Percentiles rank a stretch among this genome's conserved stretches.
Evolutionary conservation across 176 grass and related monocot genomes (phyloP).

Genomic region (Alopecurus myosuroides): DNA sequence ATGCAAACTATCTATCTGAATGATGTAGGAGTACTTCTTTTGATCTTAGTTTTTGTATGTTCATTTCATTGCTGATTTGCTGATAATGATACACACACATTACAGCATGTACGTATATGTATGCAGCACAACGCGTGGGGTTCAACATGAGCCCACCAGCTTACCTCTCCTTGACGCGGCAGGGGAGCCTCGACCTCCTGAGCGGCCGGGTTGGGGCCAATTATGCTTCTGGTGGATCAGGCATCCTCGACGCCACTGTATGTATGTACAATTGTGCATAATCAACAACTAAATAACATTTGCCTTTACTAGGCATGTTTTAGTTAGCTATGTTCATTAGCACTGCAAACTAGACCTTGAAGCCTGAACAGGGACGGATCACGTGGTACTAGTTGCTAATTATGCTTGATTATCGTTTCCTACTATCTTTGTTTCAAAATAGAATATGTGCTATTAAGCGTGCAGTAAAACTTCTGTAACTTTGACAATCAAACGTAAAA

Average conservation of each 20-base stretch:
- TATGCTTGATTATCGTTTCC: neutral
- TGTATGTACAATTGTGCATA: neutral
- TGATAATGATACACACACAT: neutral
- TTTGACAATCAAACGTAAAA: neutral
- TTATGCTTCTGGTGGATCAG: conserved; percentile 46
- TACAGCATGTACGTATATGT: neutral
- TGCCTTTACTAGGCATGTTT: neutral
- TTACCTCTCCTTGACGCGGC: conserved; percentile 20
- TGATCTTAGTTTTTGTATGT: neutral
- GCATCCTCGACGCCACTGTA: conserved; percentile 35
- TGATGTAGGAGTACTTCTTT: neutral
- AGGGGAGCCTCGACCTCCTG: neutral
- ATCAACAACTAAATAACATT: neutral
- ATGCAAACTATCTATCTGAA: neutral
- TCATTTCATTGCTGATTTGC: neutral
- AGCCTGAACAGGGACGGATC: neutral
- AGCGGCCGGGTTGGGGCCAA: conserved; percentile 17
- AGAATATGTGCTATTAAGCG: neutral
- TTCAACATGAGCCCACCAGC: conserved; percentile 37
- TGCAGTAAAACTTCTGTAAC: neutral
- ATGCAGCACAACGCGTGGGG: conserved; percentile 24
- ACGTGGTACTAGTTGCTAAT: neutral
- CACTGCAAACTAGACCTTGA: neutral
- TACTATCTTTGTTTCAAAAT: neutral
- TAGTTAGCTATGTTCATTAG: neutral